Conservation (phyloP, 495 filamentous ascomycete genomes). For the Neurospora discreta region DNA sequence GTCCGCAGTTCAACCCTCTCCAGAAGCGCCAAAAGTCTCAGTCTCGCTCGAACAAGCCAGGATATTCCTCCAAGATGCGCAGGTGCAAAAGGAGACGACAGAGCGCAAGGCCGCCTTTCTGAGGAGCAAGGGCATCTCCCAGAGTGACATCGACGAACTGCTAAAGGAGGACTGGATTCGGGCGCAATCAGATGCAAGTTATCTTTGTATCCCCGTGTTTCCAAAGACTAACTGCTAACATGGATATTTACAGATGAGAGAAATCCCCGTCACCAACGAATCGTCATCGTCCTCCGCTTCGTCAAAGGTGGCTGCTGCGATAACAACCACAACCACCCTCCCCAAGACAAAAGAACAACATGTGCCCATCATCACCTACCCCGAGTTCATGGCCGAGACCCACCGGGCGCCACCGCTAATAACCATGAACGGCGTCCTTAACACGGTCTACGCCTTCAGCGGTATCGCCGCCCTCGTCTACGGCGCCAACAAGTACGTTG, state of each 20-base stretch:
- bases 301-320: not conserved
- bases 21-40: slow-evolving; percentile 19
- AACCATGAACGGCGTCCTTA: slow-evolving; percentile 61
- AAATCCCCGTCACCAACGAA: slow-evolving; percentile 1
- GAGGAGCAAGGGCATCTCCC: slow-evolving; percentile 62
- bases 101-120: slow-evolving; percentile 72
- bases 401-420: slow-evolving; percentile 53
- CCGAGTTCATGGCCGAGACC: slow-evolving; percentile 78
- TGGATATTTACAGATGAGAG: not conserved
- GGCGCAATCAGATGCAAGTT: slow-evolving; percentile 20
- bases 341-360: slow-evolving; percentile 33
- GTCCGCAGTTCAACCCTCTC: not conserved
- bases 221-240: not conserved
- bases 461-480: slow-evolving; percentile 64
- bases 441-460: slow-evolving; percentile 65
- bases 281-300: not conserved
- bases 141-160: slow-evolving; percentile 56
- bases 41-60: slow-evolving; percentile 55
- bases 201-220: not conserved
- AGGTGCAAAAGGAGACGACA: slow-evolving; percentile 55
- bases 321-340: slow-evolving; percentile 6
- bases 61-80: slow-evolving; percentile 69
- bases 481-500: slow-evolving; percentile 65
- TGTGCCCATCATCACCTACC: slow-evolving; percentile 93
- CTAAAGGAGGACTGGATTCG: slow-evolving; percentile 35